Evolutionary conservation across 1,284 basidiomycete species (phyloP), one percentile per base, ranked within the genome.

Genomic region (Porodaedalea pini): DNA sequence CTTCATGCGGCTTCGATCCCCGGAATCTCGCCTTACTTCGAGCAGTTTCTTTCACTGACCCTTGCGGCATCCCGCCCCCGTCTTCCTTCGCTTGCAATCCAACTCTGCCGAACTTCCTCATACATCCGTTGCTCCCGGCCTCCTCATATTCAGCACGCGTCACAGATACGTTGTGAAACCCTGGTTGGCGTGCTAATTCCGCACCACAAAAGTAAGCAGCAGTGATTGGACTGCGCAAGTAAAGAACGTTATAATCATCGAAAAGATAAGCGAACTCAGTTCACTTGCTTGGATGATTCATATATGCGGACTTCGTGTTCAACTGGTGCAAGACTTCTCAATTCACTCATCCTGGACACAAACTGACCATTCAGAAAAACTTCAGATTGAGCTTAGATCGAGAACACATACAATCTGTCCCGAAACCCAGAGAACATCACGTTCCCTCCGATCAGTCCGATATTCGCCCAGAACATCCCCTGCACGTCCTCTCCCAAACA

Each of bases 391-490:
- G 49, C 56, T 55, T 57, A 36, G 49, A 23, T 47, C 25, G 13
- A 29, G 39, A 56, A 61, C 45, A 73, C 85, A 67, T 69, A 90
- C 92, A 98, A 71, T 71, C 94, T 75, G 52, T 80, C 71, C 21
- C 81, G 78, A 64, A 98, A 86, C 2, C 88, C 89, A 44, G 85
- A 77, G 62, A 94, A 83, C 63, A 82, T 82, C 2, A 85, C 83
- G 67, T 83, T 86, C 5, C 95, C 95, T 51, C 95, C 95, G 62
- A 94, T 82, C 58, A 97, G 73, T 4, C 91, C 88, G 61, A 98
- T 92, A 69, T 98, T 93, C 36, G 84, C 83, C 94, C 94, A 98
- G 71, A 94, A 94, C 84, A 97, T 84, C 25, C 90, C 93, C 63
- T 86, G 90, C 36, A 94, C 66, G 64, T 93, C 90, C 51, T 80